Evolutionary conservation across 1,139 yeast genomes (phyloP).

Genomic region (Kazachstania sp.): DNA sequence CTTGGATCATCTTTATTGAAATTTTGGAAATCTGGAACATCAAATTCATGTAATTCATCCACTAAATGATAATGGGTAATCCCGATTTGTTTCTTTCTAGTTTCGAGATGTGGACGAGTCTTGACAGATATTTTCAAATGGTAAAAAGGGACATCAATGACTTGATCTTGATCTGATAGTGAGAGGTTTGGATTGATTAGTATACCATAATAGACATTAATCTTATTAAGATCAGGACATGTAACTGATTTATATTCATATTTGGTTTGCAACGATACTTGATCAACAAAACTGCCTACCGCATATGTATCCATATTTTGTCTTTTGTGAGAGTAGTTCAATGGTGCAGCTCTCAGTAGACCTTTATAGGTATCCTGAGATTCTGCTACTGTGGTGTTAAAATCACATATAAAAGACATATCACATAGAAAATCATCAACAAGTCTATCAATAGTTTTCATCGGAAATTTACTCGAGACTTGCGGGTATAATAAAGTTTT

Average conservation of each 20-base stretch:
- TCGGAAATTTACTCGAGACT: constrained; percentile 30
- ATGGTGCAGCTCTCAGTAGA: constrained; percentile 23
- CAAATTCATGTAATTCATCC: constrained; percentile 32
- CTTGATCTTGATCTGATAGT: constrained; percentile 8
- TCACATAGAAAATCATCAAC: constrained; percentile 49
- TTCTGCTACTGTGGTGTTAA: constrained; percentile 4
- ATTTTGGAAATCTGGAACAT: constrained; percentile 31
- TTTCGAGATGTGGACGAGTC: constrained; percentile 21
- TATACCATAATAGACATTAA: constrained; percentile 25
- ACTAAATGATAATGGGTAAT: constrained; percentile 31
- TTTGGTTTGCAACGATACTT: constrained; percentile 24
- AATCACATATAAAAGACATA: constrained; percentile 14
- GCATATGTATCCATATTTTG: constrained; percentile 16
- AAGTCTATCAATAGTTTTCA: constrained; percentile 59
- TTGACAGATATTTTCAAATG: constrained; percentile 34
- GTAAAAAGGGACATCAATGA: constrained; percentile 26
- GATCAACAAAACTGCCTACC: constrained; percentile 25
- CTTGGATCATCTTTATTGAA: constrained; percentile 17
- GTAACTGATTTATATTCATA: constrained; percentile 25
- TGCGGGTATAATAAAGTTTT: constrained; percentile 22
- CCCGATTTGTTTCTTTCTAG: constrained; percentile 21
- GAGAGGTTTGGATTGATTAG: constrained; percentile 13
- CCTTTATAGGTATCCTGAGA: constrained; percentile 11
- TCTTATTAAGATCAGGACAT: constrained; percentile 21
- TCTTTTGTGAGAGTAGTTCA: constrained; percentile 27